These are phyloP conservation scores for Cladosporium sp. DNA, from an alignment of 2,329 filamentous ascomycete species.

Conservation along the genomic window DNA sequence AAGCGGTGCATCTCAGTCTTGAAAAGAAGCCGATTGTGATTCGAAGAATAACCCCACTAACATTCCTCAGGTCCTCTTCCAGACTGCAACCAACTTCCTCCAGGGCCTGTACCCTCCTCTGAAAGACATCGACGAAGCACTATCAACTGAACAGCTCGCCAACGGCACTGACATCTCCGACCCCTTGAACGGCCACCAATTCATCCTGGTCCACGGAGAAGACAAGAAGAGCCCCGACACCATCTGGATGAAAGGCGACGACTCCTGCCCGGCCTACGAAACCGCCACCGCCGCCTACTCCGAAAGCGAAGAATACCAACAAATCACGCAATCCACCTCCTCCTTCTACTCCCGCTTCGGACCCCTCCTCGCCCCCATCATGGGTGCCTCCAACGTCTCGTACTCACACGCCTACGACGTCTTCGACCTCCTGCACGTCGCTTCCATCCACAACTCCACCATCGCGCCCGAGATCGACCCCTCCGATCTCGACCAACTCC, in stretches of 20 bases:
- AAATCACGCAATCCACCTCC: not conserved
- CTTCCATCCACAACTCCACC: conserved; percentile 7
- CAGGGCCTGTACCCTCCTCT: conserved; percentile 13
- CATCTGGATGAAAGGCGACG: conserved; percentile 15
- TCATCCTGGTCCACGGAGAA: conserved; percentile 13
- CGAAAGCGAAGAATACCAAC: not conserved
- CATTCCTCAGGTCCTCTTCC: conserved; percentile 3
- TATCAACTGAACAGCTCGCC: not conserved
- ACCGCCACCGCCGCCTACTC: conserved; percentile 3
- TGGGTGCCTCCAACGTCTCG: conserved; percentile 10
- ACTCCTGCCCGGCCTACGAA: conserved; percentile 10
- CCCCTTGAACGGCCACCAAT: conserved; percentile 12
- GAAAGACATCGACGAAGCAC: not conserved
- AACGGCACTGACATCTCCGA: not conserved
- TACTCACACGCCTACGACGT: conserved; percentile 13
- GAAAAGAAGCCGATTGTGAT: no score
- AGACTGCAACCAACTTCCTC: conserved; percentile 11
- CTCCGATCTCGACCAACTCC: conserved; percentile 1
- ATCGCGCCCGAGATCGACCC: not conserved
- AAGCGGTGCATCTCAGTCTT: no score
- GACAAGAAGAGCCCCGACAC: conserved; percentile 12
- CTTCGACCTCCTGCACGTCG: conserved; percentile 14
- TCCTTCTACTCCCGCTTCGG: conserved; percentile 10
- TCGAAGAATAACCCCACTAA: no score
- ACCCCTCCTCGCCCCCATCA: not conserved